Conservation (phyloP, 441 rosid genomes). For the Pelargonium australe region DNA sequence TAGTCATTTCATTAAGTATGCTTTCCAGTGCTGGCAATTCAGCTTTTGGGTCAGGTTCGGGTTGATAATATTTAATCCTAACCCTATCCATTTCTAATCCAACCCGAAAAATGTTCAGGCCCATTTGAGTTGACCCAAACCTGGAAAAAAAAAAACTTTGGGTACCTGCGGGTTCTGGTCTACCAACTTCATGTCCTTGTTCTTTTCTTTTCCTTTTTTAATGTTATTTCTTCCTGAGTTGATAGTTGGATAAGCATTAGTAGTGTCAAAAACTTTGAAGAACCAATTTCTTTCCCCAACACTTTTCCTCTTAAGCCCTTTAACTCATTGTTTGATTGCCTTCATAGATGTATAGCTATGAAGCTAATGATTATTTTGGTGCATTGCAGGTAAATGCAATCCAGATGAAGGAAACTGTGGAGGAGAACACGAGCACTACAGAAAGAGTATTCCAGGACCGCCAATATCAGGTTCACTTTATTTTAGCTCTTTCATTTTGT, state of each 20-base stretch:
- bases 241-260: neutral
- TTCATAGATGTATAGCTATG: neutral
- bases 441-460: slow-evolving; percentile 99
- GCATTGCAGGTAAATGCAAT: slow-evolving; percentile 83
- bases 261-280: neutral
- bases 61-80: too few species aligned
- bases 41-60: too few species aligned
- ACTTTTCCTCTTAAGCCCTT: neutral
- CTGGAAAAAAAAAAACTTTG: too few species aligned
- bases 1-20: neutral
- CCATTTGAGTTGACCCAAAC: too few species aligned
- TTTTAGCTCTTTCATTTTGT: neutral
- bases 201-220: neutral
- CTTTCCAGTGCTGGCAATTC: too few species aligned
- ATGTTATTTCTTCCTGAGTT: neutral
- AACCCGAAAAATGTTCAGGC: too few species aligned
- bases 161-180: too few species aligned
- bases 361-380: neutral
- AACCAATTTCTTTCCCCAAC: neutral
- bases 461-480: slow-evolving; percentile 75
- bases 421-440: slow-evolving; percentile 95
- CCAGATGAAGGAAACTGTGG: slow-evolving; percentile 99
- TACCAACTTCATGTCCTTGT: neutral
- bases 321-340: slow-evolving; percentile 3
- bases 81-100: too few species aligned